Percentiles rank a stretch among this genome's conserved stretches.
Conservation (phyloP, 352 stramenopile species). For the Phytophthora lateralis region DNA sequence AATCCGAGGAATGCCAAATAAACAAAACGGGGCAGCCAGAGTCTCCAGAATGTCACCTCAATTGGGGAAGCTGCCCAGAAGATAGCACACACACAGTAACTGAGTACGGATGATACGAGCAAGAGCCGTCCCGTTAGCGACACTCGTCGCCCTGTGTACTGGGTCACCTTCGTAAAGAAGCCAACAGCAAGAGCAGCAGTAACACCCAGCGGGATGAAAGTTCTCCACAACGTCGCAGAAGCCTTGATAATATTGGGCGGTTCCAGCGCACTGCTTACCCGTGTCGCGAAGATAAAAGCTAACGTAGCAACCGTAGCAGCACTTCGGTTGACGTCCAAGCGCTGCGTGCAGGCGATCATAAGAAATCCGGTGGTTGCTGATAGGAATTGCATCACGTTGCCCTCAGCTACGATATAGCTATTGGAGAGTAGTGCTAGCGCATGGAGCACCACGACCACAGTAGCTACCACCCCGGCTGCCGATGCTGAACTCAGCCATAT, state of each 20-base stretch:
- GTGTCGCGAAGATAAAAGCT: conserved; percentile 50
- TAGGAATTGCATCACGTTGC: conserved; percentile 74
- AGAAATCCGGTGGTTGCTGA: conserved; percentile 57
- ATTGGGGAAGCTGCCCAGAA: conserved; percentile 62
- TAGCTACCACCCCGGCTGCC: conserved; percentile 33
- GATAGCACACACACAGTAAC: conserved; percentile 38
- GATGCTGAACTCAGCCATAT: conserved; percentile 12
- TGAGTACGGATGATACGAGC: conserved; percentile 29
- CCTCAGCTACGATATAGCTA: conserved; percentile 86
- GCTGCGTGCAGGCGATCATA: conserved; percentile 39
- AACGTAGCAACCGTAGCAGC: conserved; percentile 34
- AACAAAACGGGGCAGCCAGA: conserved; percentile 66
- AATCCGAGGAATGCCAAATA: conserved; percentile 45
- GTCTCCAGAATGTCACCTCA: conserved; percentile 37
- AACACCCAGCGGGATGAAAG: conserved; percentile 40
- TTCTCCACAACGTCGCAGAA: conserved; percentile 37
- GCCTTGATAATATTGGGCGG: conserved; percentile 78
- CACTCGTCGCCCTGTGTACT: conserved; percentile 15
- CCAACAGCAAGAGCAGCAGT: conserved; percentile 26
- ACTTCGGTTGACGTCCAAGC: conserved; percentile 1
- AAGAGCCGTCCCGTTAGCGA: conserved; percentile 18
- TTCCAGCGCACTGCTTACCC: conserved; percentile 49
- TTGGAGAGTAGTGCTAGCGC: conserved; percentile 77
- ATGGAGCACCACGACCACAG: conserved; percentile 64
- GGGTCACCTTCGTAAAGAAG: conserved; percentile 14